Base-by-base conservation (phyloP, 257 asterid genomes). In the Perilla frutescens region DNA sequence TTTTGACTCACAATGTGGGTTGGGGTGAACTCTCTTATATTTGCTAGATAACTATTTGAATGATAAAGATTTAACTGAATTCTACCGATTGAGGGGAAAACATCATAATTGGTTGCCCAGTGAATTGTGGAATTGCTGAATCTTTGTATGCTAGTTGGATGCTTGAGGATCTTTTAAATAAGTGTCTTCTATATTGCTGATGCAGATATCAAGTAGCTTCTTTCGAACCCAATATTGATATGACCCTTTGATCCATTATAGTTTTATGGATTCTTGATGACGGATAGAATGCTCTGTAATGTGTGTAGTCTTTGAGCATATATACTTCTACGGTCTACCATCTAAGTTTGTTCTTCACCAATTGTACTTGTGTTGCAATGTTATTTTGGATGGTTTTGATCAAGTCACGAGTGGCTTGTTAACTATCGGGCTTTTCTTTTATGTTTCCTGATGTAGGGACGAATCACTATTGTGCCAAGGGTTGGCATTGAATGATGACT, bases 381-480 rank as follows among this genome's bases (percentile, higher is more conserved):
- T 66, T 56, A 37, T 32, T 70, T 56, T 37, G 58, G 66, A 45
- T 50, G 53, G 14, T 69, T 81, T 73, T 61, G 53, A n/a, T 56
- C 59, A 6, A 43, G 39, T 31, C 7, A 41, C 14, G 20, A 8
- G 57, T 41, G 8, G 31, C 61, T 29, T 68, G 29, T 45, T 55
- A 74, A 65, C 66, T 64, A 58, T 69, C 4, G 55, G 71, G 37
- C 68, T 53, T 49, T 47, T 39, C 32, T 3, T 70, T 44, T 54
- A 31, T 76, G 66, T 81, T 53, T 74, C 68, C 66, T 68, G 36
- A 41, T 83, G 74, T 82, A 92, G 99, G 79, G 99, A 95, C 81
- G 99, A 95, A 73, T 90, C 96, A 15, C 80, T 95, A 56, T 82
- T 95, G 75, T 83, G 96, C 85, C 97, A 92, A 84, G 99, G 97